Evolutionary conservation across 805 yeast species (phyloP).

Genomic region (Pichia manshurica): DNA sequence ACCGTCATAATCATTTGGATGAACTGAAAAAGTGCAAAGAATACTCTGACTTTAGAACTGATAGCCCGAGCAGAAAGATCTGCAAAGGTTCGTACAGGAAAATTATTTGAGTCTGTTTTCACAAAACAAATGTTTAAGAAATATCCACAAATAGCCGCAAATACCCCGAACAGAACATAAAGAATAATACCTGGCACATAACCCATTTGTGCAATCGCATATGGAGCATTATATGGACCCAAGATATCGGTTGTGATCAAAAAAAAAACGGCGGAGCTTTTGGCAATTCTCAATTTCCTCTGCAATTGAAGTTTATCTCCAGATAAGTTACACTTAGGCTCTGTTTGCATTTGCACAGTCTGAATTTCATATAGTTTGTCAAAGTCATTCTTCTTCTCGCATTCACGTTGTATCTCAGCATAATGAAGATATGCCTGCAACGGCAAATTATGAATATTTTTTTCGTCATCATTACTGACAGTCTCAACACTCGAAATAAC

Average conservation of each 20-base stretch:
- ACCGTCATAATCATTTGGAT: constrained; percentile 38
- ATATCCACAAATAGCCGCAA: constrained; percentile 33
- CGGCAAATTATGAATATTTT: too few relatives aligned
- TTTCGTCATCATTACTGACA: too few relatives aligned
- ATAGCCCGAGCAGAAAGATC: constrained; percentile 37
- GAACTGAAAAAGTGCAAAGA: constrained; percentile 35
- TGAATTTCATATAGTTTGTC: too few relatives aligned
- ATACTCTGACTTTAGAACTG: constrained; percentile 31
- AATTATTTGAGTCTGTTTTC: constrained; percentile 33
- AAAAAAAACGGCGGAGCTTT: constrained; percentile 33
- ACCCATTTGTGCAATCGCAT: constrained; percentile 39
- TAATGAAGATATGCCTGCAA: too few relatives aligned
- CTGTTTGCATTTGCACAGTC: too few relatives aligned
- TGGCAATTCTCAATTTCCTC: constrained; percentile 4
- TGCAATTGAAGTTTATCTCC: too few relatives aligned
- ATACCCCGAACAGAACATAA: constrained; percentile 37
- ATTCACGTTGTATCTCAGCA: too few relatives aligned
- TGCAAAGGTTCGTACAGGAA: constrained; percentile 38
- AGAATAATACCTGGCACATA: constrained; percentile 41
- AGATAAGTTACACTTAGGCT: too few relatives aligned
- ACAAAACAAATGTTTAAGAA: constrained; percentile 26
- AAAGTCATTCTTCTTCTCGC: too few relatives aligned
- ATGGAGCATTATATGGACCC: constrained; percentile 44
- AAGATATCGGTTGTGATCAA: constrained; percentile 44
- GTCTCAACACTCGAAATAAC: too few relatives aligned